Evolutionary conservation across 2,329 filamentous ascomycete genomes (phyloP), one percentile per base, ranked within the genome.

Genomic region (Diaporthe ampelina): DNA sequence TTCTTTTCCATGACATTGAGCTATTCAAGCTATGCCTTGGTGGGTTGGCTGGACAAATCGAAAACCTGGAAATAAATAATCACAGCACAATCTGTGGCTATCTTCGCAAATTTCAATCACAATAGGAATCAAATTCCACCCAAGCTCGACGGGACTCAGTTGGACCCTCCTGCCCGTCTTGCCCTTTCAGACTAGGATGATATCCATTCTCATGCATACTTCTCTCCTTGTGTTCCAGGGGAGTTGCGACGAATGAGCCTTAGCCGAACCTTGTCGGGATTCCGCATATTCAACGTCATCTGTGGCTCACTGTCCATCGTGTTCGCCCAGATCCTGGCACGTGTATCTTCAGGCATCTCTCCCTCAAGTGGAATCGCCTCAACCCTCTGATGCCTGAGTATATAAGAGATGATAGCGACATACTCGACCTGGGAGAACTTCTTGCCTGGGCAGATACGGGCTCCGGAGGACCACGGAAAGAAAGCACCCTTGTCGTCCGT

Each of bases 191-290:
- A 32, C 29, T 32, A 3, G 29, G 6, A 32, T 32, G 29, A 32
- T 32, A 32, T 32, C 6, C 29, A 11, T 11, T 29, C 11, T 26
- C 11, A 19, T 11, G 29, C 29, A 7, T n/a, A 29, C 19, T 5
- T 11, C 29, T 35, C 19, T 35, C 29, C 29, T 4, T 11, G 17
- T 21, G 19, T 7, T 35, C 8, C 11, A 2, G 7, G 4, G 21
- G 29, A 1, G 9, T 17, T 6, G 17, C 75, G 29, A 63, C 61
- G 54, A 54, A 74, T 32, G 15, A 69, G 57, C 24, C 54, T 45
- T n/a, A 74, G 75, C 56, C 74, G 73, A 29, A 77, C 76, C 70
- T 75, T 78, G 65, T 76, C 78, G 8, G 67, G 67, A 24, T 70
- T 19, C 21, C 67, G 52, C 21, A 70, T 40, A 35, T 70, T 54